A percentile compares a stretch with the other conserved stretches of the same genome.
Evolutionary conservation across 768 basidiomycete genomes (phyloP).

Genomic region (Boletus huronensis): DNA sequence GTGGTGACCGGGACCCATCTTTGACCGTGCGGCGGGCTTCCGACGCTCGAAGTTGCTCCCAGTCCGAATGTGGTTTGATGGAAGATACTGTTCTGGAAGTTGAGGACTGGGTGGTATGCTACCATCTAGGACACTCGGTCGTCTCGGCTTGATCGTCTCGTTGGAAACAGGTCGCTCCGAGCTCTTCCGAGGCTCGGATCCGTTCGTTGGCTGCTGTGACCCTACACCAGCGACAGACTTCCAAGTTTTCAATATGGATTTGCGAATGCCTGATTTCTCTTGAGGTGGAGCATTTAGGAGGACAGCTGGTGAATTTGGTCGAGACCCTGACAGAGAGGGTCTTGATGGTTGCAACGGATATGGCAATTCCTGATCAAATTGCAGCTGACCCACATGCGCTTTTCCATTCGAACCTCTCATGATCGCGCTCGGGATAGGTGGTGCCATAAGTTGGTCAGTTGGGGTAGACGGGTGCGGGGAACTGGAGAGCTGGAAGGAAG

Average conservation of each 20-base stretch:
- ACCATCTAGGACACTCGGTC: slow-evolving; percentile 47
- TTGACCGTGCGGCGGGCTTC: slow-evolving; percentile 20
- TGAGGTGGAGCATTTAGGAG: slow-evolving; percentile 24
- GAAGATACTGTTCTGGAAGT: slow-evolving; percentile 50
- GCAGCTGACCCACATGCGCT: slow-evolving; percentile 44
- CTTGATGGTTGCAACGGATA: slow-evolving; percentile 46
- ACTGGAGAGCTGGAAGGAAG: slow-evolving; percentile 31
- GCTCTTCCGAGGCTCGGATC: slow-evolving; percentile 36
- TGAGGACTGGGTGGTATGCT: slow-evolving; percentile 60
- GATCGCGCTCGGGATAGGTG: slow-evolving; percentile 24
- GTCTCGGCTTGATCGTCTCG: slow-evolving; percentile 37
- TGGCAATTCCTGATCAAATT: slow-evolving; percentile 59
- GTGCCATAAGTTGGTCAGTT: slow-evolving; percentile 25
- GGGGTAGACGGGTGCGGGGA: slow-evolving; percentile 36
- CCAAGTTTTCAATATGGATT: slow-evolving; percentile 71
- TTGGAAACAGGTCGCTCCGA: slow-evolving; percentile 37
- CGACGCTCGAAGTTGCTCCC: slow-evolving; percentile 32
- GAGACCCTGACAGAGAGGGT: slow-evolving; percentile 33
- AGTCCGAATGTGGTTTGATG: slow-evolving; percentile 31
- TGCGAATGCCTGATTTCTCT: slow-evolving; percentile 49
- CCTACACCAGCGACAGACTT: slow-evolving; percentile 44
- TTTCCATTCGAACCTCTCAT: slow-evolving; percentile 21
- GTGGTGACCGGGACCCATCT: slow-evolving; percentile 16
- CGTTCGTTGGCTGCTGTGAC: slow-evolving; percentile 27
- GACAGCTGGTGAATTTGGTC: slow-evolving; percentile 27